phyloP scores from a whole-genome alignment of 495 filamentous ascomycete genomes.

The Aspergillus wentii region DNA sequence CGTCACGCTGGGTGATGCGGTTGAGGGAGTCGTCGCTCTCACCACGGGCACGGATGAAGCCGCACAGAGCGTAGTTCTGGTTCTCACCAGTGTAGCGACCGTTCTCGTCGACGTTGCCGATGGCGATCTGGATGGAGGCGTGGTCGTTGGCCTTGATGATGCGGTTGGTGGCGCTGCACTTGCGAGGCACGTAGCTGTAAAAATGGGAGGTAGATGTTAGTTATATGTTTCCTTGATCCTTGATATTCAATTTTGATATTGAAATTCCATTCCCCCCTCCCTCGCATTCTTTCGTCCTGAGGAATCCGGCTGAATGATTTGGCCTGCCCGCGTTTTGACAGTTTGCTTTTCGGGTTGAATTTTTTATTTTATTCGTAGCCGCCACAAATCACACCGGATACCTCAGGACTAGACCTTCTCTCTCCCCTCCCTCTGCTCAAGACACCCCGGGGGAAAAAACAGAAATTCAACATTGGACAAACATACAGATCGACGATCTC shows the following conservation, averaged over 20 bases:
- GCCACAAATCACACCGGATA: too few species aligned
- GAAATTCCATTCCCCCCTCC: background rate
- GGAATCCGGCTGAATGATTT: too few species aligned
- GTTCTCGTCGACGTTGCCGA: constrained; percentile 94
- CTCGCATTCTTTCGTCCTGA: background rate
- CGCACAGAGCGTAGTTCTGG: constrained; percentile 94
- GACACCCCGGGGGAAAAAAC: constrained; percentile 6
- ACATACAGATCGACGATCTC: constrained; percentile 97
- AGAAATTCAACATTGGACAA: constrained; percentile 8
- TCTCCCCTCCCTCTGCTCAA: background rate
- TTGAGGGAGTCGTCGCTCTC: constrained; percentile 97
- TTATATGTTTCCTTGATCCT: constrained; percentile 4
- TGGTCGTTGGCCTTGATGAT: constrained; percentile 99
- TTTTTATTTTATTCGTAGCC: too few species aligned
- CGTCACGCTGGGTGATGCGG: constrained; percentile 90
- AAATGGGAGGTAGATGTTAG: too few species aligned
- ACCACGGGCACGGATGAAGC: constrained; percentile 95
- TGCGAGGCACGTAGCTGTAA: constrained; percentile 99
- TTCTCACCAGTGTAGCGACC: constrained; percentile 96
- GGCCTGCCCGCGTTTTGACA: too few species aligned
- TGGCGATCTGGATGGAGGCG: constrained; percentile 82
- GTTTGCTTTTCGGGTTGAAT: too few species aligned
- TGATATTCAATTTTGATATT: background rate
- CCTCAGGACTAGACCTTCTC: too few species aligned
- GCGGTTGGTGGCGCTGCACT: constrained; percentile 90